Conservation (phyloP, 495 filamentous ascomycete genomes). For the Bacidia gigantensis region DNA sequence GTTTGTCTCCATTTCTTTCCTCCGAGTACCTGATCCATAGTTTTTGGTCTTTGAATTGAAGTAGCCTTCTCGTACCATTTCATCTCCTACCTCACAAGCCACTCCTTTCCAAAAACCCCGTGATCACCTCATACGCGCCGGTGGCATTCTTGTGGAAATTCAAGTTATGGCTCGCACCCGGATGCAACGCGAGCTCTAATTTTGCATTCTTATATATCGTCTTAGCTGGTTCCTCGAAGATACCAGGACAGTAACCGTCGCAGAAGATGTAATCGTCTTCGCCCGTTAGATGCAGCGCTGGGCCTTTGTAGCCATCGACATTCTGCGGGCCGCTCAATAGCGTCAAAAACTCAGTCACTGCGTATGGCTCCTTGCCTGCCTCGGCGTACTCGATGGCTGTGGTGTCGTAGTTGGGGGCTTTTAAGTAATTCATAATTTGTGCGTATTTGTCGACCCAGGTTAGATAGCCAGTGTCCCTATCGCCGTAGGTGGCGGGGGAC, state of each 20-base stretch:
- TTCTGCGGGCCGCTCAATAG: slow-evolving; percentile 11
- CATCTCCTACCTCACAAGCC: too few relatives aligned
- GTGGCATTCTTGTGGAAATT: slow-evolving; percentile 19
- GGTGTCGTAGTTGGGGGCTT: slow-evolving; percentile 2
- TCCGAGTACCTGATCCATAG: too few relatives aligned
- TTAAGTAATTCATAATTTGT: slow-evolving; percentile 3
- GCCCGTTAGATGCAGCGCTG: slow-evolving; percentile 20
- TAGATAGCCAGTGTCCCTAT: not conserved
- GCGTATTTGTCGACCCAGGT: not conserved
- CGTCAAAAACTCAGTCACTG: slow-evolving; percentile 12
- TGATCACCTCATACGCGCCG: slow-evolving; percentile 15
- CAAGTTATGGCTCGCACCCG: slow-evolving; percentile 18
- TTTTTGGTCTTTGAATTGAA: too few relatives aligned
- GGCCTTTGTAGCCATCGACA: slow-evolving; percentile 18
- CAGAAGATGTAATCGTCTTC: slow-evolving; percentile 23
- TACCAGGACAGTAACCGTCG: slow-evolving; percentile 16
- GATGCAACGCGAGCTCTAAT: slow-evolving; percentile 13
- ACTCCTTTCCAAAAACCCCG: slow-evolving; percentile 16
- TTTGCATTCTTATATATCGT: slow-evolving; percentile 10
- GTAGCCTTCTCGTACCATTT: too few relatives aligned
- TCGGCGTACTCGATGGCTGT: slow-evolving; percentile 9
- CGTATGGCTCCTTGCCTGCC: slow-evolving; percentile 18
- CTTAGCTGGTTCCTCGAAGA: slow-evolving; percentile 9
- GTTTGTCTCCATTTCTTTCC: too few relatives aligned
- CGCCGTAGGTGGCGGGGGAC: not conserved